phyloP scores from a whole-genome alignment of 1,139 yeast species.

The Taiozyma onychis region DNA sequence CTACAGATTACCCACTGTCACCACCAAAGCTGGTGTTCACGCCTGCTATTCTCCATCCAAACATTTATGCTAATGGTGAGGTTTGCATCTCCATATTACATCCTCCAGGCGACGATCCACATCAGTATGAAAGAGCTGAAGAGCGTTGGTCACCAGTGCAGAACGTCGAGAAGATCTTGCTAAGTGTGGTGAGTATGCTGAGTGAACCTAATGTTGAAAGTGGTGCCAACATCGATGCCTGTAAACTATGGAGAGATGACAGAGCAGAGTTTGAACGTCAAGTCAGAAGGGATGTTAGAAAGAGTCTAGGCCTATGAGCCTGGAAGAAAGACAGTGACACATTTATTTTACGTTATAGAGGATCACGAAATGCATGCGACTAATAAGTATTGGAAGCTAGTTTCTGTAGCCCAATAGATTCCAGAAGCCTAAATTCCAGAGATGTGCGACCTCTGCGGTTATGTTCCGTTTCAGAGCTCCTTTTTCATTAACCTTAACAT shows the following conservation, averaged over 20 bases:
- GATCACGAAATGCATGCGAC: not conserved
- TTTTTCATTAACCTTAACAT: not conserved
- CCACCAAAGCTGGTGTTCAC: conserved; percentile 85
- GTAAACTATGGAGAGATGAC: conserved; percentile 89
- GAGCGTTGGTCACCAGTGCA: conserved; percentile 99
- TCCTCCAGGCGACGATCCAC: conserved; percentile 96
- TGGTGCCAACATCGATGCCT: conserved; percentile 96
- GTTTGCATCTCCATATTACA: conserved; percentile 94
- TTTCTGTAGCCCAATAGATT: not conserved
- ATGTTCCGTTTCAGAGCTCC: not conserved
- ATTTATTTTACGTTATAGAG: not conserved
- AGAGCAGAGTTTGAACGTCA: conserved; percentile 58
- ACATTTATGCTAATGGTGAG: conserved; percentile 88
- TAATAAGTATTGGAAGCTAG: not conserved
- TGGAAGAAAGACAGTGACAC: not conserved
- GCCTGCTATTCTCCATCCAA: conserved; percentile 87
- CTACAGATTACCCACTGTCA: conserved; percentile 83
- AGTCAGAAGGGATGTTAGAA: conserved; percentile 60
- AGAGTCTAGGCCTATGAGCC: conserved; percentile 53
- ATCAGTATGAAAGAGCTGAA: conserved; percentile 89
- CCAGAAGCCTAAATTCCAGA: not conserved
- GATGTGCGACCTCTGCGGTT: not conserved
- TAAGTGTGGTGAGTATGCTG: conserved; percentile 92
- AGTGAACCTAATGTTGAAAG: conserved; percentile 97
- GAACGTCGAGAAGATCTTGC: conserved; percentile 87